Base-by-base conservation (phyloP, 1,284 basidiomycete species). In the Rugiboletus extremiorientalis region DNA sequence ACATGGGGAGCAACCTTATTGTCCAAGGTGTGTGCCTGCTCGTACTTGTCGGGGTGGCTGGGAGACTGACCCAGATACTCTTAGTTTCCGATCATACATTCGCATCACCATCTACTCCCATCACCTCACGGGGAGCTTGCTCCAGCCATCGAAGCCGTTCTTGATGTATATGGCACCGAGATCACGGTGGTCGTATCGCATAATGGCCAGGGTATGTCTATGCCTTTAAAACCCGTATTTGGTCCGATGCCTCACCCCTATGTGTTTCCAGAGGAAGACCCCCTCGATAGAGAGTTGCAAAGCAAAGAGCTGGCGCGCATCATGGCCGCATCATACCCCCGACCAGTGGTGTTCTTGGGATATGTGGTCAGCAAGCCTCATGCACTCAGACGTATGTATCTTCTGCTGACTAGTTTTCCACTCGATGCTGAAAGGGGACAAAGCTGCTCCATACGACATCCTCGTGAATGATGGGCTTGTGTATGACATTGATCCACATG, bases 41-140 rank as follows among this genome's bases (percentile, higher is more conserved):
- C 20, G 2, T 47, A 12, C 34, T 51, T 4, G 22, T 33, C 12
- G 8, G 2, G 22, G 15, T 22, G 20, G 14, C 25, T 11, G 20
- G 27, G 43, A 52, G 42, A 22, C 30, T 62, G 38, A 65, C 34
- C 20, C n/a, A 22, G 20, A n/a, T 45, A 9, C 8, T 44, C n/a
- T 23, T 58, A 91, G 85, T 97, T 94, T 76, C 94, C 95, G 1
- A 97, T 98, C 71, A 79, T 97, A 66, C 89, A 89, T 66, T 91
- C 92, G 6, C 90, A 86, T 8, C 94, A 97, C 68, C 92, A 96
- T 69, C 81, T 97, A 6, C 80, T 97, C 27, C 94, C 95, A 0
- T 96, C 93, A 2, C 95, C 95, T 8, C 75, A 82, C 52, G 90
- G 93, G 20, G 95, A 98, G 73, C 84, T 98, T 20, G 95, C 95